Evolutionary conservation across 768 basidiomycete genomes (phyloP).

Genomic region (Pleurotus eryngii): DNA sequence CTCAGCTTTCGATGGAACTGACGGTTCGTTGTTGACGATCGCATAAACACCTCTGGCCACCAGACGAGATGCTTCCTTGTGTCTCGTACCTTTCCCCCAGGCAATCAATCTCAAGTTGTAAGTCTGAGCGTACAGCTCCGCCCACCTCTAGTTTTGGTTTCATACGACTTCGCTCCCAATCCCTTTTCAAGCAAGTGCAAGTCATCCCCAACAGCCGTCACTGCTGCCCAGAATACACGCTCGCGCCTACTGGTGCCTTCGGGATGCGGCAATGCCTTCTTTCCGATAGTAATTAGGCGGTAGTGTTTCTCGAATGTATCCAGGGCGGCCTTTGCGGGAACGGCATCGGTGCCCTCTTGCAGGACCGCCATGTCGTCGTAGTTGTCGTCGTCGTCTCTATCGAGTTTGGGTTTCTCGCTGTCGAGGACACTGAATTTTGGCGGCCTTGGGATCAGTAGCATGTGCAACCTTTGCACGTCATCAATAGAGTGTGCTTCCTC

Average conservation of each 20-base stretch:
- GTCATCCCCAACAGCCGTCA: conserved; percentile 50
- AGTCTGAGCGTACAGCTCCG: not conserved
- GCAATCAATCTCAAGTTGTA: not conserved
- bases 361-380: conserved; percentile 41
- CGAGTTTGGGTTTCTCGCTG: conserved; percentile 16
- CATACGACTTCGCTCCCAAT: conserved; percentile 48
- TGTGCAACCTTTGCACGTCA: conserved; percentile 55
- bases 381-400: conserved; percentile 19
- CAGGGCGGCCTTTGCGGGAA: conserved; percentile 36
- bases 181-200: conserved; percentile 43
- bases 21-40: conserved; percentile 47
- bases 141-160: conserved; percentile 60
- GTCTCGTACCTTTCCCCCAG: conserved; percentile 39
- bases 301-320: conserved; percentile 39
- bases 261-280: conserved; percentile 55
- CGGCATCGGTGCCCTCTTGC: conserved; percentile 43
- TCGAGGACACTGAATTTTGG: conserved; percentile 35
- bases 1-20: conserved; percentile 39
- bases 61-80: conserved; percentile 48
- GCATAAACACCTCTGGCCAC: conserved; percentile 59
- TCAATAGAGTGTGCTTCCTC: conserved; percentile 53
- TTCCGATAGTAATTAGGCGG: conserved; percentile 51
- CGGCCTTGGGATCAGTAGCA: conserved; percentile 56
- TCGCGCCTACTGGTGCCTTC: conserved; percentile 37
- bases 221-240: conserved; percentile 47